These are phyloP conservation scores for Knufia fluminis DNA, from an alignment of 2,329 filamentous ascomycete genomes.

Conservation along the genomic window DNA sequence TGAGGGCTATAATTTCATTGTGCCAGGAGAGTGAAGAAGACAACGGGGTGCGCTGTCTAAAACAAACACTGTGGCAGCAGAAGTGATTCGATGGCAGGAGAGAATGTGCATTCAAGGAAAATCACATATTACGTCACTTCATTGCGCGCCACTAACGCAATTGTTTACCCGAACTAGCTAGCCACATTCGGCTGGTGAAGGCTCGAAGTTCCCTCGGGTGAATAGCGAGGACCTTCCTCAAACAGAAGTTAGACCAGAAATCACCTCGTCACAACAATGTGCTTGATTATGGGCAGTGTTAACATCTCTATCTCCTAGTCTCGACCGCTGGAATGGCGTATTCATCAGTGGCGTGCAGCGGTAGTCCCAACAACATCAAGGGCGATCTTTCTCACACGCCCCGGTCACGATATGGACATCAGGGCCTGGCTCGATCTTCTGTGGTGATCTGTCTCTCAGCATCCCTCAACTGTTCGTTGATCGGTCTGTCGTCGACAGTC, in stretches of 20 bases:
- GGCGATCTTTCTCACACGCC: too few relatives aligned
- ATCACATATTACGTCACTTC: constrained; percentile 1
- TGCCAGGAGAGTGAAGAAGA: not conserved
- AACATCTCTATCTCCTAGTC: too few relatives aligned
- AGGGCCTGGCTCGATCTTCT: constrained; percentile 4
- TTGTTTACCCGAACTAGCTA: not conserved
- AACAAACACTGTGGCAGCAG: constrained; percentile 5
- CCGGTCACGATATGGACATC: not conserved
- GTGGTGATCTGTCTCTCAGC: constrained; percentile 1
- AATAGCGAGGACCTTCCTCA: too few relatives aligned
- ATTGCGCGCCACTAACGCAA: not conserved
- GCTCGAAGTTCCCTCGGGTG: too few relatives aligned
- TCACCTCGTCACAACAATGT: too few relatives aligned
- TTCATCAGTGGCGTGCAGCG: too few relatives aligned
- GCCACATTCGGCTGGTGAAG: not conserved
- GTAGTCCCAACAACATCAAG: too few relatives aligned
- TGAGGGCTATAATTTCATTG: constrained; percentile 10
- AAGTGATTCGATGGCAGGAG: constrained; percentile 2
- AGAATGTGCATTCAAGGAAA: not conserved
- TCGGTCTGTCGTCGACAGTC: constrained; percentile 2
- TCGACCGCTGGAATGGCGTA: too few relatives aligned
- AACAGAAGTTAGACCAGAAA: too few relatives aligned
- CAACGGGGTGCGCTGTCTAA: not conserved
- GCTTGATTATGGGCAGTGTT: too few relatives aligned
- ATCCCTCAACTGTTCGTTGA: constrained; percentile 6